Evolutionary conservation across 768 basidiomycete species (phyloP).

Genomic region (Lentinula guzmanii): DNA sequence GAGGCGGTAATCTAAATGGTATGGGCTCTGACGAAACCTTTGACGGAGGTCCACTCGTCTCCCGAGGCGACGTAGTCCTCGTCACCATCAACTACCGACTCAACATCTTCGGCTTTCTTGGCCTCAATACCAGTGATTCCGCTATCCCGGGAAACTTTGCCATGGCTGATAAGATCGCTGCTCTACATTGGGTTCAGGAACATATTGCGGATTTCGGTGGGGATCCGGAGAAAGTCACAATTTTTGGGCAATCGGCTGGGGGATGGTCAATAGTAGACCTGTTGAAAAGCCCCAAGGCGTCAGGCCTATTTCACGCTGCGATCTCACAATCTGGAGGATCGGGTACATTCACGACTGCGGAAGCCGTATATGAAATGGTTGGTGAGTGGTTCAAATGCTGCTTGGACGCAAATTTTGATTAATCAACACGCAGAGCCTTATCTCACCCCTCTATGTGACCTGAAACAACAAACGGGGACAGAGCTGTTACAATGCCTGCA

Average conservation of each 20-base stretch:
- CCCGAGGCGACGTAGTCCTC: conserved; percentile 30
- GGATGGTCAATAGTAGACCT: conserved; percentile 27
- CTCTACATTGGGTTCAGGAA: conserved; percentile 38
- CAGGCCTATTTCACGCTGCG: conserved; percentile 23
- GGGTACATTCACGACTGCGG: conserved; percentile 6
- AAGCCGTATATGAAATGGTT: conserved; percentile 5
- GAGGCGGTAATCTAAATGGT: conserved; percentile 29
- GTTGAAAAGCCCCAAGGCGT: conserved; percentile 19
- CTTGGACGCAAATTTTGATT: neutral
- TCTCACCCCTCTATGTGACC: conserved; percentile 9
- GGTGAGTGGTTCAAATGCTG: conserved; percentile 4
- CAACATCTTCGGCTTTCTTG: conserved; percentile 31
- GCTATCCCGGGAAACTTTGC: conserved; percentile 33
- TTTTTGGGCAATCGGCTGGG: conserved; percentile 42
- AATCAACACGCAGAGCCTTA: conserved; percentile 5
- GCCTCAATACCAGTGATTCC: conserved; percentile 21
- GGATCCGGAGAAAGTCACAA: conserved; percentile 35
- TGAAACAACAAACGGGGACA: conserved; percentile 4
- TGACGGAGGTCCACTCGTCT: conserved; percentile 29
- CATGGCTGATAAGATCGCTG: conserved; percentile 31
- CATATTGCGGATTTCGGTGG: conserved; percentile 42
- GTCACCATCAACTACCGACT: conserved; percentile 37
- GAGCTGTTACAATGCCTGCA: conserved; percentile 11
- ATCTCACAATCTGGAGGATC: conserved; percentile 17
- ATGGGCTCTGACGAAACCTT: conserved; percentile 26